Base-by-base conservation (phyloP, 495 filamentous ascomycete species). In the Annulohypoxylon stygium region DNA sequence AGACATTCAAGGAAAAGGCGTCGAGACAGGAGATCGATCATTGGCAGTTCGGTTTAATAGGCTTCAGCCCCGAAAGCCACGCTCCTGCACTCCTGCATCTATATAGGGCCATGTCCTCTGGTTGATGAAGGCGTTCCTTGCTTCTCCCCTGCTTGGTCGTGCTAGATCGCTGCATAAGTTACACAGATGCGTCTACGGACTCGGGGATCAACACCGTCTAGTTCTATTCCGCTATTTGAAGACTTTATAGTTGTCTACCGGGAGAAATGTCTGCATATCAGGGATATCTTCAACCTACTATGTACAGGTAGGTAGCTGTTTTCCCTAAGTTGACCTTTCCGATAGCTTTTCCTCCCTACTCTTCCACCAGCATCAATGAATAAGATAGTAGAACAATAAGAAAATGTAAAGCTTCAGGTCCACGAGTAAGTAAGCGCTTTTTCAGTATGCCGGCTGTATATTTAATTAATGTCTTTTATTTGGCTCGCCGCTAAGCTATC, bases 1-100 rank as follows among this genome's bases (percentile, higher is more conserved):
- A 73, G 65, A 69, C 70, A 55, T n/a, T 43, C 18, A 45, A 10
- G 12, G 48, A 59, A 68, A 51, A 54, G 51, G 54, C 61, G 1
- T 18, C 25, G 50, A 61, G 37, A 73, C 60, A 65, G 36, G 33
- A 1, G 0, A 36, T 36, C 33, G n/a, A 37, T 36, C 20, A 37
- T 18, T 57, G 14, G 10, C 30, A 20, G 53, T 57, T 57, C n/a
- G 9, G 33, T 57, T 57, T 57, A 33, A 20, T 33, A 25, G 53
- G 48, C 26, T 7, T 53, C 48, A 30, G 39, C 39, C 4, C 3
- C 4, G 39, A 25, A 53, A 12, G 48, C 48, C 18, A 7, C 47
- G 23, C 51, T 16, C 26, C 3, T 11, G 30, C 3, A 30, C 30
- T 30, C 12, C 10, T 36, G 8, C 16, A 36, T 36, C 12, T 57